These are phyloP conservation scores for Coprinopsis strossmayeri DNA, from an alignment of 768 basidiomycete species.

Conservation along the genomic window DNA sequence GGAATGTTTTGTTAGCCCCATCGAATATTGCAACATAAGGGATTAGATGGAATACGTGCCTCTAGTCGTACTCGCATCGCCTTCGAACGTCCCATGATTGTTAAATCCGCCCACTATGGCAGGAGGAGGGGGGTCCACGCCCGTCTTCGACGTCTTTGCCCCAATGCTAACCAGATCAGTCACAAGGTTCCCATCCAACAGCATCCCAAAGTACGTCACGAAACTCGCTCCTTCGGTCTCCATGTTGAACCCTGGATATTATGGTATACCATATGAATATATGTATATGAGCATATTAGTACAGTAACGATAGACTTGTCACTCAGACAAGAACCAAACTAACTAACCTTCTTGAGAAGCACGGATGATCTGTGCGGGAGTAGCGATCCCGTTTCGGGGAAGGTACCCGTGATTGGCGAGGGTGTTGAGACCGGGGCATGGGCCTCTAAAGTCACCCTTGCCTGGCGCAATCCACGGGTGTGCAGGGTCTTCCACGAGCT, in stretches of 20 bases:
- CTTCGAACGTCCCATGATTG: conserved; percentile 14
- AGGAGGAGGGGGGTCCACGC: conserved; percentile 13
- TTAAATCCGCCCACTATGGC: conserved; percentile 15
- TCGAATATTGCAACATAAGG: no score
- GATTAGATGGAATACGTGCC: not conserved
- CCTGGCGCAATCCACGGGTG: conserved; percentile 16
- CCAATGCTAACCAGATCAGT: conserved; percentile 16
- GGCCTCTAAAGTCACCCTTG: conserved; percentile 14
- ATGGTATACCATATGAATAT: no score
- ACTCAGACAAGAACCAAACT: not conserved
- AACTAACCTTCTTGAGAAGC: conserved; percentile 13
- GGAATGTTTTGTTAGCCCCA: no score
- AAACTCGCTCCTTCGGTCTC: conserved; percentile 11
- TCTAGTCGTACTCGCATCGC: conserved; percentile 1
- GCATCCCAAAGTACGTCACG: conserved; percentile 12
- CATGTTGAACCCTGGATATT: conserved; percentile 16
- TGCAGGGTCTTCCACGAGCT: conserved; percentile 11
- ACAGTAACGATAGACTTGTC: not conserved
- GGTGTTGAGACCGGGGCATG: conserved; percentile 16
- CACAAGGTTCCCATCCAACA: conserved; percentile 14
- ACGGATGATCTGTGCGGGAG: conserved; percentile 7
- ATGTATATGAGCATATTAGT: not conserved
- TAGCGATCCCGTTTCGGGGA: conserved; percentile 8
- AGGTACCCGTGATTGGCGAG: conserved; percentile 16
- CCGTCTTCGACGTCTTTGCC: conserved; percentile 13